Percentiles rank a stretch among this genome's conserved stretches.
Evolutionary conservation across 176 grass and related monocot species (phyloP).

Genomic region (Triticum aestivum): DNA sequence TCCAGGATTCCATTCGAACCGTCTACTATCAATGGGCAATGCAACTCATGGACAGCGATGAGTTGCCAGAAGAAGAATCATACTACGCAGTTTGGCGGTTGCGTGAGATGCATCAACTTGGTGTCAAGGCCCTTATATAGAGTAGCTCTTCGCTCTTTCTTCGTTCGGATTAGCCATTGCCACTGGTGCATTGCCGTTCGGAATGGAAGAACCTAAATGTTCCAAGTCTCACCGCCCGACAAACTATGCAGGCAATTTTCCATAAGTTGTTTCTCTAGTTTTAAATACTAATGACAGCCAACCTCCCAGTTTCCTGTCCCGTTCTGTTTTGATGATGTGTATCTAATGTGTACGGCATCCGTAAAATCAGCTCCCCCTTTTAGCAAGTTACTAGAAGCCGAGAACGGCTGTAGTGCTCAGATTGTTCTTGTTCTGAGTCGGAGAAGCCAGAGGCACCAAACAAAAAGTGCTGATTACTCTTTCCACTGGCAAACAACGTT

Average conservation of each 20-base stretch:
- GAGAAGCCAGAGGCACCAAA: background rate
- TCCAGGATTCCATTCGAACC: slow-evolving; percentile 80
- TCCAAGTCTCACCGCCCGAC: background rate
- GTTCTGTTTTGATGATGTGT: background rate
- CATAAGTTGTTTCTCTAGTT: background rate
- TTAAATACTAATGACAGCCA: background rate
- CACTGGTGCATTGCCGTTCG: background rate
- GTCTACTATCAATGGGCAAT: slow-evolving; percentile 86
- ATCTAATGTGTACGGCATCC: background rate
- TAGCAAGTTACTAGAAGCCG: background rate
- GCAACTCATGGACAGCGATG: slow-evolving; percentile 70
- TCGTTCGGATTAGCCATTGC: background rate
- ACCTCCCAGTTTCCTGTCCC: no score
- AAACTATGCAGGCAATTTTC: slow-evolving; percentile 38
- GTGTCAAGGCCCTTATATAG: slow-evolving; percentile 89
- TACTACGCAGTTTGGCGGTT: slow-evolving; percentile 80
- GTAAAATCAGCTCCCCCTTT: slow-evolving; percentile 23
- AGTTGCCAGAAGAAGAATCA: slow-evolving; percentile 79
- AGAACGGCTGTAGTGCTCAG: background rate
- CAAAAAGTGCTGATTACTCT: no score
- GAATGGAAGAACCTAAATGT: background rate
- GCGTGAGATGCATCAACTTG: slow-evolving; percentile 86
- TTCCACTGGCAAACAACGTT: no score
- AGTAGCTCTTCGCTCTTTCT: background rate
- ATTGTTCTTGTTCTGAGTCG: background rate